Conservation (phyloP, 2,329 filamentous ascomycete genomes). For the Lecanosticta acicola region DNA sequence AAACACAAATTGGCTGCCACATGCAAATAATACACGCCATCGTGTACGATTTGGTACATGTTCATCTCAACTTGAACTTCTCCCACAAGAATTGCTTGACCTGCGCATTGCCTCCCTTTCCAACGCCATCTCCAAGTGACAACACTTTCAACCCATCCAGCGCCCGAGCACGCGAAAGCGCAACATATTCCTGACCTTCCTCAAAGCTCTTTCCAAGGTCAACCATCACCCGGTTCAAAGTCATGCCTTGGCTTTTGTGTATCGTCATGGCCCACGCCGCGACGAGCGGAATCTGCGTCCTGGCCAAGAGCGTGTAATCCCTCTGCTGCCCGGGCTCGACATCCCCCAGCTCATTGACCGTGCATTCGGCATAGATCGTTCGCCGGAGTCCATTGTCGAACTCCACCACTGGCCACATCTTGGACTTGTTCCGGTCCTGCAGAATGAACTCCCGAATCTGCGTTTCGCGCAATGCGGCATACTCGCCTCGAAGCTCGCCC, state of each 20-base stretch:
- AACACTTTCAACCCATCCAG: slow-evolving; percentile 47
- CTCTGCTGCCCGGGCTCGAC: slow-evolving; percentile 58
- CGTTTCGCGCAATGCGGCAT: slow-evolving; percentile 11
- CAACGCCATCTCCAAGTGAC: slow-evolving; percentile 11
- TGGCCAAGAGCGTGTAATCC: slow-evolving; percentile 58
- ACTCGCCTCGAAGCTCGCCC: slow-evolving; percentile 16
- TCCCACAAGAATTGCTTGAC: slow-evolving; percentile 16
- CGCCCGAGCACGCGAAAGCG: slow-evolving; percentile 52
- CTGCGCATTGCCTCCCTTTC: slow-evolving; percentile 18
- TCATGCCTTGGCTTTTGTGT: slow-evolving; percentile 60
- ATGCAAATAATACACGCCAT: no score
- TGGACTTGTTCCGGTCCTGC: slow-evolving; percentile 11
- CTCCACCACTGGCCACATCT: slow-evolving; percentile 43
- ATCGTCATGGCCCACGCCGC: slow-evolving; percentile 55
- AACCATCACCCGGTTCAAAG: slow-evolving; percentile 53
- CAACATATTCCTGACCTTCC: slow-evolving; percentile 56
- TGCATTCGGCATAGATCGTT: slow-evolving; percentile 50
- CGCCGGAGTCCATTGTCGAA: slow-evolving; percentile 48
- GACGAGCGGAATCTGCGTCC: slow-evolving; percentile 57
- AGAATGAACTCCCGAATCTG: slow-evolving; percentile 13
- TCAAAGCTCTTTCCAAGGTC: slow-evolving; percentile 36
- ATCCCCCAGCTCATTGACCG: slow-evolving; percentile 52
- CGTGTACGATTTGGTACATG: no score
- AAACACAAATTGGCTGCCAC: no score
- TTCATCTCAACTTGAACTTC: slow-evolving; percentile 4